These are phyloP conservation scores for Phaeophleospora eucalypticola DNA, from an alignment of 2,329 filamentous ascomycete genomes.

Conservation along the genomic window DNA sequence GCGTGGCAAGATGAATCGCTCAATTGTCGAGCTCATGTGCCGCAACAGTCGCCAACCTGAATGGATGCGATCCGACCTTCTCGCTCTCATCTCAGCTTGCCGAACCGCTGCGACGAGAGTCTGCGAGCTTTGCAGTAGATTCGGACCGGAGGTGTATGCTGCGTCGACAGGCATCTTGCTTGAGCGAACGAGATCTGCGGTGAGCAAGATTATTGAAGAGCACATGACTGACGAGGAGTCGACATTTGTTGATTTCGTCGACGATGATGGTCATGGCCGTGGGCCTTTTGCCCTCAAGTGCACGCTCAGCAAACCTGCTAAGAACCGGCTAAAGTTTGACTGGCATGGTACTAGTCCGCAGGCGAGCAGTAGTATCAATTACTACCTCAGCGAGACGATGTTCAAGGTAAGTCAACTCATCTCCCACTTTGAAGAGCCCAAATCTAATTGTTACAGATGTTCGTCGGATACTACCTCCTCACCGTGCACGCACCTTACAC, in stretches of 20 bases:
- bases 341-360: constrained; percentile 26
- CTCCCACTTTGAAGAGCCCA: background rate
- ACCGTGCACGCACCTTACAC: constrained; percentile 24
- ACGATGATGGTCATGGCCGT: constrained; percentile 25
- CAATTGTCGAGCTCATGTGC: constrained; percentile 27
- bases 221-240: constrained; percentile 26
- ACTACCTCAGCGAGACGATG: constrained; percentile 25
- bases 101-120: constrained; percentile 25
- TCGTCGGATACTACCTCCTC: constrained; percentile 26
- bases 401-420: constrained; percentile 17
- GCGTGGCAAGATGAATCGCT: constrained; percentile 25
- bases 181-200: constrained; percentile 19
- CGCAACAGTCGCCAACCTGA: constrained; percentile 25
- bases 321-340: constrained; percentile 24
- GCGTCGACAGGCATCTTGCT: constrained; percentile 24
- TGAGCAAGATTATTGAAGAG: constrained; percentile 25
- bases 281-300: constrained; percentile 27
- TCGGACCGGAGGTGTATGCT: constrained; percentile 25
- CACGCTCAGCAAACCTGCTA: constrained; percentile 24
- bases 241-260: constrained; percentile 26
- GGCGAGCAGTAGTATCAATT: constrained; percentile 27
- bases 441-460: constrained; percentile 12
- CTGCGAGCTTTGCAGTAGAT: constrained; percentile 25
- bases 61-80: constrained; percentile 25
- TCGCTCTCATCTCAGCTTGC: constrained; percentile 26